Base-by-base conservation (phyloP, 129 eudicot species). In the Flaveria trinervia region DNA sequence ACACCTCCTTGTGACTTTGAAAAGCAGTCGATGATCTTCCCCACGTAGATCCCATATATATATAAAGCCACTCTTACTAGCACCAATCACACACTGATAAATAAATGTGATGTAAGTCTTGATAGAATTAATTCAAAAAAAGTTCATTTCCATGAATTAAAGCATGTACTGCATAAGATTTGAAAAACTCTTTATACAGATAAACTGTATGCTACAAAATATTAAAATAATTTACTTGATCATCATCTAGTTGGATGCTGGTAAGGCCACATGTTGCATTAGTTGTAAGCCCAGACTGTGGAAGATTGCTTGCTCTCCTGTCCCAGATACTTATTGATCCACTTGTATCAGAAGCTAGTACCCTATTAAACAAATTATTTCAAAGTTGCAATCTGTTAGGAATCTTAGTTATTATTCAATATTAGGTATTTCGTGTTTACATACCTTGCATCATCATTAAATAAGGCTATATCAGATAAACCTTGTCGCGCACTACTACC, bases 21-120 rank as follows among this genome's bases (percentile, higher is more conserved):
- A 95, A 91, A 84, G 97, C 86, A 70, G 84, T 68, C 33, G 87
- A 75, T 70, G 96, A 83, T 78, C 88, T 86, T 86, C 99, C 99
- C 99, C 97, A 84, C 99, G 97, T 73, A 89, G 89, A 84, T 95
- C 99, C 99, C 99, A 95, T 61, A 86, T 74, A 64, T 89, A 74
- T 84, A 95, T 73, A 52, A 66, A 83, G 20, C 99, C 99, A 78
- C 85, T 82, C 86, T 88, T 87, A 79, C 92, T 82, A 67, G 99
- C 96, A 79, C 96, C 99, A 82, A 73, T 87, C 28, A 95, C 82
- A 46, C 88, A 72, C 98, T 94, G 83, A 80, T 44, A 80, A 52
- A 55, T 44, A 45, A 51, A 51, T 68, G 64, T 70, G 52, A 70
- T 43, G 76, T 43, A 70, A 52, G 61, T 26, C 46, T 60, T n/a